phyloP scores from a whole-genome alignment of 352 stramenopile genomes.

The Phytophthora macrochlamydospora region DNA sequence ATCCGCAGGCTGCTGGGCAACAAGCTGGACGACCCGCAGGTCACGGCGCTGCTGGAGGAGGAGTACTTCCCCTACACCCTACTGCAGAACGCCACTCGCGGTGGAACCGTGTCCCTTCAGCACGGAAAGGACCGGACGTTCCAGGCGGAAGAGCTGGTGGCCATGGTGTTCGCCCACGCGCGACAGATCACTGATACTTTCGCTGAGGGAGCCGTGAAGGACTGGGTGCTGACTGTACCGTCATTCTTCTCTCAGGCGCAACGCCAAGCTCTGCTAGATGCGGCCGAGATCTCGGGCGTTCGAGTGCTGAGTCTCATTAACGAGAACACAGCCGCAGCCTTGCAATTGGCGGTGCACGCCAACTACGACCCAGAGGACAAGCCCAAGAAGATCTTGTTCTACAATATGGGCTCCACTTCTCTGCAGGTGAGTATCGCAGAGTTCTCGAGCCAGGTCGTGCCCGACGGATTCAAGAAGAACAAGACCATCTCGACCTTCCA shows the following conservation, averaged over 20 bases:
- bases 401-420: conserved; percentile 96
- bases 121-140: conserved; percentile 70
- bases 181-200: conserved; percentile 81
- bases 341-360: conserved; percentile 96
- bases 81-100: conserved; percentile 82
- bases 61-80: conserved; percentile 85
- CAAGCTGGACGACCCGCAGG: conserved; percentile 75
- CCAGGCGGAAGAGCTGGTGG: conserved; percentile 94
- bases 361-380: conserved; percentile 69
- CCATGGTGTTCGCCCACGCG: conserved; percentile 96
- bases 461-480: conserved; percentile 91
- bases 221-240: conserved; percentile 97
- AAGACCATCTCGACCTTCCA: conserved; percentile 93
- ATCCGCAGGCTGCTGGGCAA: conserved; percentile 92
- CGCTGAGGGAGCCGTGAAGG: conserved; percentile 76
- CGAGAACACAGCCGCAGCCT: conserved; percentile 96
- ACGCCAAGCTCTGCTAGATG: conserved; percentile 93
- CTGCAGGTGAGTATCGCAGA: conserved; percentile 90
- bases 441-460: conserved; percentile 85
- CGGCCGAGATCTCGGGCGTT: conserved; percentile 94
- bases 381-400: conserved; percentile 95
- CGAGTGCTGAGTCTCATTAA: conserved; percentile 97
- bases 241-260: conserved; percentile 96
- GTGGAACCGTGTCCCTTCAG: conserved; percentile 64
- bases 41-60: conserved; percentile 58